Percentiles rank a stretch among this genome's conserved stretches.
phyloP scores from a whole-genome alignment of 2,329 filamentous ascomycete species.

The Atkinsonella texensis region DNA sequence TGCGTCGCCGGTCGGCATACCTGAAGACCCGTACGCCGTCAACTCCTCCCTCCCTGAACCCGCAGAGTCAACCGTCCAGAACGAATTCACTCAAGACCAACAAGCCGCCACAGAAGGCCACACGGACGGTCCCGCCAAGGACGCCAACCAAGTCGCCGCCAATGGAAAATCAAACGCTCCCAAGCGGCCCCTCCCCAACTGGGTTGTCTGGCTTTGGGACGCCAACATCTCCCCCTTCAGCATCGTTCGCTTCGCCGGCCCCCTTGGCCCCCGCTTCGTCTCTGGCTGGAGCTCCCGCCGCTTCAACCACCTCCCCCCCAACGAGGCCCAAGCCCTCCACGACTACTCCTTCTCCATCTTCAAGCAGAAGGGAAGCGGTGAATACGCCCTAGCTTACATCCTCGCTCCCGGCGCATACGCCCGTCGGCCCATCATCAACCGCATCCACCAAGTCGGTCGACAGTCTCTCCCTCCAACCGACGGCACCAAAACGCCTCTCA shows the following conservation, averaged over 20 bases:
- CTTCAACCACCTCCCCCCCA: constrained; percentile 74
- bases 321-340: constrained; percentile 76
- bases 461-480: constrained; percentile 36
- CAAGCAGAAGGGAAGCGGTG: constrained; percentile 79
- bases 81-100: constrained; percentile 72
- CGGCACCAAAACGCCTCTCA: constrained; percentile 13
- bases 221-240: constrained; percentile 93
- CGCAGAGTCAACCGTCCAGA: constrained; percentile 56
- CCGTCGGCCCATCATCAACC: constrained; percentile 71
- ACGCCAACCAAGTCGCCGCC: constrained; percentile 24
- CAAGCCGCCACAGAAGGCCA: constrained; percentile 22
- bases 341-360: constrained; percentile 93
- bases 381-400: constrained; percentile 87
- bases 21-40: constrained; percentile 85
- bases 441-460: constrained; percentile 79
- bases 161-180: constrained; percentile 21
- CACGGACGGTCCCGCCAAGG: neutral
- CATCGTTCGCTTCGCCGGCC: constrained; percentile 76
- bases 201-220: constrained; percentile 92
- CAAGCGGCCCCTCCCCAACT: constrained; percentile 58
- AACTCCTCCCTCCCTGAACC: constrained; percentile 70
- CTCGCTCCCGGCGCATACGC: constrained; percentile 91
- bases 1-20: constrained; percentile 86
- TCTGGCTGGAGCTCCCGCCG: constrained; percentile 90
- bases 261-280: constrained; percentile 80